Base-by-base conservation (phyloP, 164 flowering plant species). In the Macadamia tetraphylla region DNA sequence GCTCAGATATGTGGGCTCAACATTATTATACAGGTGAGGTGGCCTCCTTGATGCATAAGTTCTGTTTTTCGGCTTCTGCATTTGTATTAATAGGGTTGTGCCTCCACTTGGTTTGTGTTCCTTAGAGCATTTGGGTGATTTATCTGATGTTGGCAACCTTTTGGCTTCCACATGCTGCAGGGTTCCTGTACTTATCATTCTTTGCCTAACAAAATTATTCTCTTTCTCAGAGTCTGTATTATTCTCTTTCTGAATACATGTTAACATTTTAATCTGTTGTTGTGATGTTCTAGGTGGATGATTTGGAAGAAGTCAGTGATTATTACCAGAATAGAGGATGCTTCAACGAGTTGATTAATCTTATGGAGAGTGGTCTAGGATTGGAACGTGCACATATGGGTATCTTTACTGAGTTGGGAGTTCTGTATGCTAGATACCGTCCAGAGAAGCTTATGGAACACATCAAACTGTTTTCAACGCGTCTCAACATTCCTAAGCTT, bases 311-410 rank as follows among this genome's bases (percentile, higher is more conserved):
- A 64, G 94, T 89, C 63, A 89, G 91, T 68, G 90, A 85, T 64
- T 89, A 83, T 67, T 89, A 89, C 69, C 91, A 89, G 76, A 87
- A 88, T 76, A 81, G 94, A 70, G 94, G 94, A 62, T 86, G 88
- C 80, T 89, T 89, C 76, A 87, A 82, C 73, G 94, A 87, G 74
- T 17, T 92, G 29, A 90, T 90, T 4, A 89, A 96, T 63, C 90
- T 92, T 48, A 91, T 91, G 96, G 99, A 95, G 84, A 95, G 99
- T 82, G 99, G 98, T 64, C 72, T 95, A 64, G 99, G 99, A 6
- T 82, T 95, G 79, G 98, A 95, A 80, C 97, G 98, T 62, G 99
- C 99, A 55, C 99, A 95, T 71, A 95, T 95, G 99, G 99, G 99
- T 58, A 95, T 95, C 73, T 95, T 95, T 70, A 95, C 99, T 1